A percentile compares a stretch with the other conserved stretches of the same genome.
These are phyloP conservation scores for Heterobasidion occidentale DNA, from an alignment of 1,284 basidiomycete species.

Conservation along the genomic window DNA sequence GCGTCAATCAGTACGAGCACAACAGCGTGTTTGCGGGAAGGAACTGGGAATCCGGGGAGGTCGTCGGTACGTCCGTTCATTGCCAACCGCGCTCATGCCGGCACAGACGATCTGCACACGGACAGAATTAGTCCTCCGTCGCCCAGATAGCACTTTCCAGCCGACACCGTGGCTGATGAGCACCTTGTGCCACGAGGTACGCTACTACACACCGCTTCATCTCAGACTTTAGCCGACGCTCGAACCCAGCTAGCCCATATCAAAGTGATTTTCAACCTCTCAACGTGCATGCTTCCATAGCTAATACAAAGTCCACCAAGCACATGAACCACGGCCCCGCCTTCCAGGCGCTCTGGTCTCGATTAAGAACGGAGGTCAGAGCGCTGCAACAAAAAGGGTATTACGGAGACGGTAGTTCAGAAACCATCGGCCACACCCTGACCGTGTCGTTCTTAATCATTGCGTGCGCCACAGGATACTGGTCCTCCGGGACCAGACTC, in stretches of 20 bases:
- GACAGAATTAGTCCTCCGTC: slow-evolving; percentile 64
- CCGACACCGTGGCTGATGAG: slow-evolving; percentile 65
- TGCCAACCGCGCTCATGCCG: neutral
- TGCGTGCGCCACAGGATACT: slow-evolving; percentile 45
- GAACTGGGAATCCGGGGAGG: slow-evolving; percentile 77
- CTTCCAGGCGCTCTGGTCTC: slow-evolving; percentile 67
- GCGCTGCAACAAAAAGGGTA: slow-evolving; percentile 65
- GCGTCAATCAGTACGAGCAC: slow-evolving; percentile 51
- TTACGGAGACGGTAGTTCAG: slow-evolving; percentile 63
- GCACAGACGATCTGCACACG: neutral
- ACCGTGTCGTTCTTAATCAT: neutral
- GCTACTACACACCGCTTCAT: slow-evolving; percentile 11
- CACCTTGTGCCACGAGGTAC: slow-evolving; percentile 76
- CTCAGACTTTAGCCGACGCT: neutral
- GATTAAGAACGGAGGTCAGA: slow-evolving; percentile 54
- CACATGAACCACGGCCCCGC: slow-evolving; percentile 71
- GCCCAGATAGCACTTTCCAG: slow-evolving; percentile 48
- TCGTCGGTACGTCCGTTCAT: slow-evolving; percentile 39
- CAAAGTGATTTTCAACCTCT: slow-evolving; percentile 35
- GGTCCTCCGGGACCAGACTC: slow-evolving; percentile 68
- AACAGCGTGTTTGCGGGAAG: slow-evolving; percentile 71
- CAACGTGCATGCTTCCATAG: neutral
- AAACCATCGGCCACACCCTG: neutral
- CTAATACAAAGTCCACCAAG: slow-evolving; percentile 24
- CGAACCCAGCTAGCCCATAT: slow-evolving; percentile 67